These are phyloP conservation scores for Agroathelia rolfsii DNA, from an alignment of 1,284 basidiomycete genomes.

Conservation along the genomic window DNA sequence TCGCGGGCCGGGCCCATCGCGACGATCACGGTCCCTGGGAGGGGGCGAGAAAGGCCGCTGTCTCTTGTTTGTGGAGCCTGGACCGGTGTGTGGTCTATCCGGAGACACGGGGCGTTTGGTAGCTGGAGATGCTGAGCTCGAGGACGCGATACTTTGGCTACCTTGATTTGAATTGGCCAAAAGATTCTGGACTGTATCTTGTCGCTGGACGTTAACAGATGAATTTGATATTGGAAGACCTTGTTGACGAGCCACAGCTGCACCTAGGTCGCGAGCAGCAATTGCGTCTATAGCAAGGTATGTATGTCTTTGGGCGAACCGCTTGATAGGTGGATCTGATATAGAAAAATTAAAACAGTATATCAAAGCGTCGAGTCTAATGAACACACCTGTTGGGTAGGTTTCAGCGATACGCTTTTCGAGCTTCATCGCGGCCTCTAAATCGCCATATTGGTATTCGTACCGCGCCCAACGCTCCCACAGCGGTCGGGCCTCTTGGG, in stretches of 20 bases:
- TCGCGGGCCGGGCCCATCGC: slow-evolving; percentile 35
- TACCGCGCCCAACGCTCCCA: slow-evolving; percentile 97
- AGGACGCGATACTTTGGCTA: background rate
- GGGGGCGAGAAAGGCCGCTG: slow-evolving; percentile 11
- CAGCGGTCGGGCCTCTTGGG: slow-evolving; percentile 74
- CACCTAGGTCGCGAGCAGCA: slow-evolving; percentile 81
- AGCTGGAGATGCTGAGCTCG: slow-evolving; percentile 13
- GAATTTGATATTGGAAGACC: slow-evolving; percentile 12
- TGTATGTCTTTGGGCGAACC: slow-evolving; percentile 85
- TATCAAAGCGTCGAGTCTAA: slow-evolving; percentile 5
- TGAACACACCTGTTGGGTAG: slow-evolving; percentile 66
- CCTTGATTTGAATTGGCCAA: slow-evolving; percentile 12
- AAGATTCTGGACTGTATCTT: too few relatives aligned
- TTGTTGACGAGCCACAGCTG: slow-evolving; percentile 41
- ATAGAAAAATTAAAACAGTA: slow-evolving; percentile 6
- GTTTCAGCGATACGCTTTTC: slow-evolving; percentile 83
- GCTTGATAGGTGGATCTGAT: slow-evolving; percentile 80
- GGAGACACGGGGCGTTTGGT: slow-evolving; percentile 43
- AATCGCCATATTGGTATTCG: slow-evolving; percentile 91
- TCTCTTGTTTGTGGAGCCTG: slow-evolving; percentile 14
- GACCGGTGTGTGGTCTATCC: slow-evolving; percentile 24
- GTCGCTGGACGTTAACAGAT: slow-evolving; percentile 3
- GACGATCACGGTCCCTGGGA: slow-evolving; percentile 17
- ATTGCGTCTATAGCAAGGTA: slow-evolving; percentile 86
- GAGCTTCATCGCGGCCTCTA: slow-evolving; percentile 82